These are phyloP conservation scores for Chaetomium sp. DNA, from an alignment of 2,329 filamentous ascomycete species.

Conservation along the genomic window DNA sequence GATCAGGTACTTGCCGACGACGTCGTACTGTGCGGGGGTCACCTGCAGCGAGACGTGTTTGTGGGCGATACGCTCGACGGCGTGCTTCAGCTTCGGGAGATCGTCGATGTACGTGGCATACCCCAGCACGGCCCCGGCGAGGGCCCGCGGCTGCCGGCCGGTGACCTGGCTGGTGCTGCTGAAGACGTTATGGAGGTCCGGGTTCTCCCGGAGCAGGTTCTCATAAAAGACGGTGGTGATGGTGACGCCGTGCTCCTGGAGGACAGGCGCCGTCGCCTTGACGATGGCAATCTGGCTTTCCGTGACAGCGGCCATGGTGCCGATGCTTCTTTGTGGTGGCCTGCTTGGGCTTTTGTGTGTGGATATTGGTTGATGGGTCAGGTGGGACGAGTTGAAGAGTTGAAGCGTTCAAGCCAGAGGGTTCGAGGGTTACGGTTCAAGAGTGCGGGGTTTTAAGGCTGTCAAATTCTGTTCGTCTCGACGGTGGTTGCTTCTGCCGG, in stretches of 20 bases:
- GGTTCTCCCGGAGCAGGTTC: constrained; percentile 65
- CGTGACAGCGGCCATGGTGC: constrained; percentile 49
- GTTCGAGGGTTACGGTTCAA: not conserved
- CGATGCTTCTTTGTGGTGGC: constrained; percentile 1
- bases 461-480: constrained; percentile 3
- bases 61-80: constrained; percentile 62
- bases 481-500: not conserved
- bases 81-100: constrained; percentile 55
- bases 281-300: constrained; percentile 68
- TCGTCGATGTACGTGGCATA: constrained; percentile 72
- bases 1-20: constrained; percentile 70
- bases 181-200: constrained; percentile 69
- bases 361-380: not conserved
- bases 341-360: not conserved
- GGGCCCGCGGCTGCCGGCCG: constrained; percentile 61
- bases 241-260: constrained; percentile 66
- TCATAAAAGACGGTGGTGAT: constrained; percentile 73
- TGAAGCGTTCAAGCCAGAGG: not conserved
- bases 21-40: constrained; percentile 66
- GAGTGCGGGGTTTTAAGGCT: constrained; percentile 10
- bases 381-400: not conserved
- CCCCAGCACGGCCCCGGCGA: constrained; percentile 66
- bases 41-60: constrained; percentile 74
- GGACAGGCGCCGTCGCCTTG: constrained; percentile 74
- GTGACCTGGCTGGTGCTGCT: constrained; percentile 66